Evolutionary conservation across 148 eudicot species (phyloP).

Genomic region (Camellia sinensis): DNA sequence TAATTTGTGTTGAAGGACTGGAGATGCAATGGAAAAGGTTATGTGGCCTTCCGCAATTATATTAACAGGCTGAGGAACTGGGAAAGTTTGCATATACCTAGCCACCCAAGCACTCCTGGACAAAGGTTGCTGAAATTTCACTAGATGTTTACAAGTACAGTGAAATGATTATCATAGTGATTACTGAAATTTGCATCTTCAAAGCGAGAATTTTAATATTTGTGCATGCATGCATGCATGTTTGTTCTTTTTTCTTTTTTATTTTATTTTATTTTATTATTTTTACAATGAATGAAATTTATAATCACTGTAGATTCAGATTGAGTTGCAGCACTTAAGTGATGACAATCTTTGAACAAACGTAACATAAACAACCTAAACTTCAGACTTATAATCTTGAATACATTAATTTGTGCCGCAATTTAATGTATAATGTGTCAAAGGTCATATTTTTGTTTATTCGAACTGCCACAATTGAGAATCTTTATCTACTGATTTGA

Average conservation of each 20-base stretch:
- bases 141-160: neutral
- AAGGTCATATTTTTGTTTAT: neutral
- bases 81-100: conserved; percentile 58
- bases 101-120: conserved; percentile 75
- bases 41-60: conserved; percentile 82
- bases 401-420: neutral
- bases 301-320: neutral
- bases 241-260: neutral
- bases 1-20: conserved; percentile 63
- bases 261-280: too few relatives aligned
- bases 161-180: conserved; percentile 8
- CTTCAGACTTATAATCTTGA: neutral
- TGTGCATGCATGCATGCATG: neutral
- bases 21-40: conserved; percentile 91
- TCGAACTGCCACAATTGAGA: neutral
- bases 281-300: neutral
- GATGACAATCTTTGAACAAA: neutral
- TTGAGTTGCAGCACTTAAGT: neutral
- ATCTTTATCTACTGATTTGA: neutral
- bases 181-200: neutral
- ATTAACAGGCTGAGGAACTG: conserved; percentile 82
- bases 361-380: neutral
- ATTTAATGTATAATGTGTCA: neutral
- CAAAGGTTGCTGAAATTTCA: conserved; percentile 57
- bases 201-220: neutral